Percentiles rank a stretch among this genome's conserved stretches.
Evolutionary conservation across 768 basidiomycete genomes (phyloP).

Genomic region (Rubroboletus pulcherrimus): DNA sequence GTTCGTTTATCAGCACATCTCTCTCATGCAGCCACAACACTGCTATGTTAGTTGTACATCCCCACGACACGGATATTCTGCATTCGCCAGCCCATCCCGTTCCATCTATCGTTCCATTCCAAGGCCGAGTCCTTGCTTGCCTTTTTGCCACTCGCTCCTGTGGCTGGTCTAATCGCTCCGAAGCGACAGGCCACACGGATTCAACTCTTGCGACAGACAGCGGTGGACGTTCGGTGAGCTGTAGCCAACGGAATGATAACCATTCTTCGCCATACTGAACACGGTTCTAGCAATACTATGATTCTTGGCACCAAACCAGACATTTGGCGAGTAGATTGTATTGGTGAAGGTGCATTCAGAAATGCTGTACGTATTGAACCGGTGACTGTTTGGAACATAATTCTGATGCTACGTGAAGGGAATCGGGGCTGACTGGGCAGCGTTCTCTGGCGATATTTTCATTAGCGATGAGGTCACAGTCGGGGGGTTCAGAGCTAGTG

Average conservation of each 20-base stretch:
- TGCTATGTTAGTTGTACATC: conserved; percentile 40
- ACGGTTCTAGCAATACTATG: conserved; percentile 39
- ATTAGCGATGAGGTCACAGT: conserved; percentile 47
- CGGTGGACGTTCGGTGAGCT: conserved; percentile 56
- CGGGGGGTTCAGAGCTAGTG: conserved; percentile 63
- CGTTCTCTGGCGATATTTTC: conserved; percentile 61
- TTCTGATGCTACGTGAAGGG: conserved; percentile 38
- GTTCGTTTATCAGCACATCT: conserved; percentile 14
- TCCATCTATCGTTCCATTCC: conserved; percentile 59
- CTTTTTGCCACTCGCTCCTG: conserved; percentile 59
- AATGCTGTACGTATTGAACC: conserved; percentile 42
- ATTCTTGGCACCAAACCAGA: conserved; percentile 57
- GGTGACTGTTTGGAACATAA: not conserved
- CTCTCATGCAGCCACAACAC: not conserved
- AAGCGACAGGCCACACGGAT: conserved; percentile 45
- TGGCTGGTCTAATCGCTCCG: conserved; percentile 26
- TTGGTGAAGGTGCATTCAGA: conserved; percentile 61
- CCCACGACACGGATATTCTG: conserved; percentile 60
- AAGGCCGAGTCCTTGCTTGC: conserved; percentile 52
- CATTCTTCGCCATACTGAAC: not conserved
- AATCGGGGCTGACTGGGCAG: conserved; percentile 59
- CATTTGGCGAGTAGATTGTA: conserved; percentile 63
- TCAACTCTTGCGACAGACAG: conserved; percentile 62
- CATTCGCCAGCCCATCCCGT: conserved; percentile 58
- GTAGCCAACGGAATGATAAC: not conserved